Conservation (phyloP, 306 rosid genomes). For the Cicer judaicum region DNA sequence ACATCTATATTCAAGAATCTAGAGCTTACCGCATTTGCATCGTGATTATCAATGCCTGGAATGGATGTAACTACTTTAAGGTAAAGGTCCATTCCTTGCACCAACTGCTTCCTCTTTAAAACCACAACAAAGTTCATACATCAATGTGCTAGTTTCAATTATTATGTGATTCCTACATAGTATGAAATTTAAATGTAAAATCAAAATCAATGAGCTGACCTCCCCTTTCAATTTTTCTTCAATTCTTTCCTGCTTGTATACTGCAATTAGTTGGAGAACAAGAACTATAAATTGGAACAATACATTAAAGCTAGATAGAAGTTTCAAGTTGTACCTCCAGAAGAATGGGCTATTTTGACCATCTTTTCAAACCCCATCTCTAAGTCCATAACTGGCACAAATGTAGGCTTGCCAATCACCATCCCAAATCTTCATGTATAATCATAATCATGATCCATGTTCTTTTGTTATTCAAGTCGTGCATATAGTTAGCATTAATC, state of each 20-base stretch:
- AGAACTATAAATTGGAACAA: constrained; percentile 36
- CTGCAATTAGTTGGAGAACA: constrained; percentile 52
- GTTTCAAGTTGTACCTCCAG: constrained; percentile 68
- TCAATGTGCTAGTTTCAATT: constrained; percentile 24
- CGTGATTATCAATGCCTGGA: constrained; percentile 81
- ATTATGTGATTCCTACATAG: constrained; percentile 18
- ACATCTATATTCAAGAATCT: constrained; percentile 20
- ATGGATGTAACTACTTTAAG: constrained; percentile 75
- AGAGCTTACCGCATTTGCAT: constrained; percentile 75
- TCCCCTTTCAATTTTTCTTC: constrained; percentile 71
- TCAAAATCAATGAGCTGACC: constrained; percentile 62
- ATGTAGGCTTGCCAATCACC: constrained; percentile 88
- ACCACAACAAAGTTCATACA: constrained; percentile 41
- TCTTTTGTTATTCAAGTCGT: constrained; percentile 22
- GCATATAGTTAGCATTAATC: neutral
- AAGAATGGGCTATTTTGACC: constrained; percentile 83
- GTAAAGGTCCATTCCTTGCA: constrained; percentile 74
- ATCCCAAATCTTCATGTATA: constrained; percentile 59
- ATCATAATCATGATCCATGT: constrained; percentile 23
- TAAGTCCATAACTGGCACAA: constrained; percentile 79
- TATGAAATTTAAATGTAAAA: constrained; percentile 25
- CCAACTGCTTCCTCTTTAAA: constrained; percentile 72
- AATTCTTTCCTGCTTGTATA: constrained; percentile 73
- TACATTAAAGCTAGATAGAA: constrained; percentile 21
- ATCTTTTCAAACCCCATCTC: constrained; percentile 98